phyloP scores from a whole-genome alignment of 176 grass and related monocot genomes.

The Aegilops umbellulata region DNA sequence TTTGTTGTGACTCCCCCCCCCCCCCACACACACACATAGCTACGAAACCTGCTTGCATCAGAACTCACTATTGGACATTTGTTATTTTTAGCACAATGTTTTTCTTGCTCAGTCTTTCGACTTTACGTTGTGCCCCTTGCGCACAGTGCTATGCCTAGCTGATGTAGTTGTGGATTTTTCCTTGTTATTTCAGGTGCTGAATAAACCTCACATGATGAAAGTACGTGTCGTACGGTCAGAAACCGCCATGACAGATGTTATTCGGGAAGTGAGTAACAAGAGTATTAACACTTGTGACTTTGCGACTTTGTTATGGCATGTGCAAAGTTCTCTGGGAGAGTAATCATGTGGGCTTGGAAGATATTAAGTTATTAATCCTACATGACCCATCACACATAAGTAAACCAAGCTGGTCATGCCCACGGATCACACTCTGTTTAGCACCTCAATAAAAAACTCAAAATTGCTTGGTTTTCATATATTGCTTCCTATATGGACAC shows the following conservation, averaged over 20 bases:
- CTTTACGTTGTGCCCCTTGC: not conserved
- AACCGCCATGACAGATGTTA: conserved; percentile 96
- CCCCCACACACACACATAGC: no score
- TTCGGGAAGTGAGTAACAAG: conserved; percentile 63
- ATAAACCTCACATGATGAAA: conserved; percentile 74
- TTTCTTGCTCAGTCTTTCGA: not conserved
- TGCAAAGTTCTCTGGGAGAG: conserved; percentile 1
- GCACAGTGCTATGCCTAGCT: conserved; percentile 4
- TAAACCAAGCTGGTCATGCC: not conserved
- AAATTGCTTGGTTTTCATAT: not conserved
- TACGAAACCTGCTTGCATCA: conserved; percentile 2
- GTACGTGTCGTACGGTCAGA: conserved; percentile 61
- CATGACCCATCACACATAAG: not conserved
- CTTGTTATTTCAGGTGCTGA: conserved; percentile 55
- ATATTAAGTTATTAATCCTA: not conserved
- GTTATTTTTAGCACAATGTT: not conserved
- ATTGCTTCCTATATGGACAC: not conserved
- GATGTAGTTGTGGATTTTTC: conserved; percentile 26
- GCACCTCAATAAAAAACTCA: not conserved
- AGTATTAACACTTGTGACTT: not conserved
- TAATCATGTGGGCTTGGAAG: not conserved
- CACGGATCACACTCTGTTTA: not conserved
- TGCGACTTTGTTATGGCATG: not conserved
- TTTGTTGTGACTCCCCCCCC: not conserved
- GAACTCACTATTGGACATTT: not conserved